phyloP scores from a whole-genome alignment of 352 stramenopile species.

The Pythium aristosporum region DNA sequence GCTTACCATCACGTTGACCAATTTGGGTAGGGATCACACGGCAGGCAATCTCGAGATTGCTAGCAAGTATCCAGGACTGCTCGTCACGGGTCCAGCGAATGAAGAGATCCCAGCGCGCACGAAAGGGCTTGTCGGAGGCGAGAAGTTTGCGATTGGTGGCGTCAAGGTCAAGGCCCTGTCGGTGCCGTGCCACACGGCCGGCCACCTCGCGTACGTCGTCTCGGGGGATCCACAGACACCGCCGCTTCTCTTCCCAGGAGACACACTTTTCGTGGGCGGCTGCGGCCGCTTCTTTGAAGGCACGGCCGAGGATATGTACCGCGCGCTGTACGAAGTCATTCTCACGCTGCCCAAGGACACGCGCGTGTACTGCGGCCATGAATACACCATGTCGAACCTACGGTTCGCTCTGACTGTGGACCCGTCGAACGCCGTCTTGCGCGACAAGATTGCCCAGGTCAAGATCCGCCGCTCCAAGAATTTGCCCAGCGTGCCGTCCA shows the following conservation, averaged over 20 bases:
- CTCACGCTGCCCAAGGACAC: slow-evolving; percentile 84
- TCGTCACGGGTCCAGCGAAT: slow-evolving; percentile 67
- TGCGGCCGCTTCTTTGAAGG: slow-evolving; percentile 90
- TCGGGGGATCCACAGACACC: slow-evolving; percentile 73
- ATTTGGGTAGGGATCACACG: slow-evolving; percentile 60
- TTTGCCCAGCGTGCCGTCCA: slow-evolving; percentile 91
- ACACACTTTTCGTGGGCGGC: slow-evolving; percentile 86
- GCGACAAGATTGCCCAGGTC: slow-evolving; percentile 84
- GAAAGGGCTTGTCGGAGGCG: slow-evolving; percentile 58
- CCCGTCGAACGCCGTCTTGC: slow-evolving; percentile 85
- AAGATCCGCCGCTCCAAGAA: slow-evolving; percentile 78
- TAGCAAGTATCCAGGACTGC: slow-evolving; percentile 53
- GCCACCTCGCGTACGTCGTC: slow-evolving; percentile 85
- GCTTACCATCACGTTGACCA: not conserved
- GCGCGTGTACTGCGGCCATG: slow-evolving; percentile 87
- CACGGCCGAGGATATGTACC: slow-evolving; percentile 87
- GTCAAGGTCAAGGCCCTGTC: slow-evolving; percentile 73
- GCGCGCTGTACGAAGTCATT: slow-evolving; percentile 84
- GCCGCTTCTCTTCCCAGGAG: slow-evolving; percentile 82
- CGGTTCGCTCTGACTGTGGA: slow-evolving; percentile 93
- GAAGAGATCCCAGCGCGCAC: slow-evolving; percentile 82
- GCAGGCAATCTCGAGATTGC: slow-evolving; percentile 76
- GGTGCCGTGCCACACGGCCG: slow-evolving; percentile 84
- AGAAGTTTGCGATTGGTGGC: slow-evolving; percentile 80
- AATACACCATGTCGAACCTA: slow-evolving; percentile 94